These are phyloP conservation scores for Phyllosticta ampelicida DNA, from an alignment of 2,329 filamentous ascomycete genomes.

Conservation along the genomic window DNA sequence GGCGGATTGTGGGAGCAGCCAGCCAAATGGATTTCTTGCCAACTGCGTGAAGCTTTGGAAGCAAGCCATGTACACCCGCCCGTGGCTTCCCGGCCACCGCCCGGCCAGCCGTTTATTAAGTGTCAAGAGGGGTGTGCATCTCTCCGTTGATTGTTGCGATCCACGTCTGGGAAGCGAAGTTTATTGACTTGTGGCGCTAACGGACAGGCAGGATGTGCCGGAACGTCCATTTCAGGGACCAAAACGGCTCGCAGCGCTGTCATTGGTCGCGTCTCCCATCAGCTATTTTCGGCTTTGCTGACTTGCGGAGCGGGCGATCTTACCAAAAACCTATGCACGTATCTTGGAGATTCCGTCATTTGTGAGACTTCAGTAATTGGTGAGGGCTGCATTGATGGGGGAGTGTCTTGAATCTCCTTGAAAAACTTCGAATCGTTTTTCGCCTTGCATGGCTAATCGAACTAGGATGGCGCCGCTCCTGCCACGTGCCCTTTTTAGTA, in stretches of 20 bases:
- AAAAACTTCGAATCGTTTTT: not conserved
- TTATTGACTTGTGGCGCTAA: not conserved
- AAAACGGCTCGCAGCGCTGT: not conserved
- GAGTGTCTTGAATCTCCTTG: no score
- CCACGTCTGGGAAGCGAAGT: not conserved
- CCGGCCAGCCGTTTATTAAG: not conserved
- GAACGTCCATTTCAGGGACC: not conserved
- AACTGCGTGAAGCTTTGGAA: not conserved
- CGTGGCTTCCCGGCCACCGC: not conserved
- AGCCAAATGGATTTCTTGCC: no score
- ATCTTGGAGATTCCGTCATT: not conserved
- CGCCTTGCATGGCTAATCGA: not conserved
- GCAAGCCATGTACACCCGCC: not conserved
- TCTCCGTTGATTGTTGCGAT: not conserved
- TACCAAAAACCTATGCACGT: not conserved
- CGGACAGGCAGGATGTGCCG: not conserved
- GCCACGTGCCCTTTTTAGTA: not conserved
- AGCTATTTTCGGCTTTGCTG: not conserved
- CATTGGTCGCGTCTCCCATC: not conserved
- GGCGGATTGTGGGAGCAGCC: not conserved
- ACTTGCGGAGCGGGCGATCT: not conserved
- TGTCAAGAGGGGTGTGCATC: not conserved
- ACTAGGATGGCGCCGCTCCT: not conserved
- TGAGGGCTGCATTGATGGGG: not conserved
- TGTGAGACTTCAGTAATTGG: not conserved